Evolutionary conservation across 208 protist species (phyloP).

Genomic region (Acanthamoeba royreba): DNA sequence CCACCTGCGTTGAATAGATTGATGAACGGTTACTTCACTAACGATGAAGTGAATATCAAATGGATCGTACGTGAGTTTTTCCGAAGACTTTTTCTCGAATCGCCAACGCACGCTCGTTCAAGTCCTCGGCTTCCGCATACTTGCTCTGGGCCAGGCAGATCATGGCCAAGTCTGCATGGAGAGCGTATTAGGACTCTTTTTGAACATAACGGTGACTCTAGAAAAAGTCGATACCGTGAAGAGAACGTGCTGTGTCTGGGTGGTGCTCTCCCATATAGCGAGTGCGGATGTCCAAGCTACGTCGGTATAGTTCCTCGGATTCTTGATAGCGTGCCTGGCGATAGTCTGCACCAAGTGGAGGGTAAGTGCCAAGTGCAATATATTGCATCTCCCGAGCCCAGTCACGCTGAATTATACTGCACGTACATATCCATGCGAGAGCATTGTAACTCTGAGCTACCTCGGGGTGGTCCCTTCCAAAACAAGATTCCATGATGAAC

Average conservation of each 20-base stretch:
- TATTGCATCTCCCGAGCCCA: neutral
- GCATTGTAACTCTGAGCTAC: slow-evolving; percentile 46
- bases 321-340: slow-evolving; percentile 26
- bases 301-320: slow-evolving; percentile 13
- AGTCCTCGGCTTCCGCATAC: neutral
- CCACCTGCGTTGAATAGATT: too few species aligned
- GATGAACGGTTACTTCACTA: too few species aligned
- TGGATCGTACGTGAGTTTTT: slow-evolving; percentile 48
- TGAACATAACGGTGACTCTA: too few species aligned
- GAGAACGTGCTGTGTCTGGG: slow-evolving; percentile 38
- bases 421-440: slow-evolving; percentile 49
- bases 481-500: slow-evolving; percentile 34
- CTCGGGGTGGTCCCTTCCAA: slow-evolving; percentile 39
- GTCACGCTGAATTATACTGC: too few species aligned
- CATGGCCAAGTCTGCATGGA: neutral
- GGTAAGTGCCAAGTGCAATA: too few species aligned
- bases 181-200: neutral
- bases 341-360: slow-evolving; percentile 40
- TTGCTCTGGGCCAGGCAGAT: slow-evolving; percentile 49
- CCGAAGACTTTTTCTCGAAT: slow-evolving; percentile 51
- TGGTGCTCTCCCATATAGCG: slow-evolving; percentile 37
- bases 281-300: slow-evolving; percentile 26
- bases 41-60: too few species aligned
- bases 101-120: slow-evolving; percentile 35
- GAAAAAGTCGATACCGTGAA: slow-evolving; percentile 23